phyloP scores from a whole-genome alignment of 1,284 basidiomycete genomes.

The Tilletia indica region DNA sequence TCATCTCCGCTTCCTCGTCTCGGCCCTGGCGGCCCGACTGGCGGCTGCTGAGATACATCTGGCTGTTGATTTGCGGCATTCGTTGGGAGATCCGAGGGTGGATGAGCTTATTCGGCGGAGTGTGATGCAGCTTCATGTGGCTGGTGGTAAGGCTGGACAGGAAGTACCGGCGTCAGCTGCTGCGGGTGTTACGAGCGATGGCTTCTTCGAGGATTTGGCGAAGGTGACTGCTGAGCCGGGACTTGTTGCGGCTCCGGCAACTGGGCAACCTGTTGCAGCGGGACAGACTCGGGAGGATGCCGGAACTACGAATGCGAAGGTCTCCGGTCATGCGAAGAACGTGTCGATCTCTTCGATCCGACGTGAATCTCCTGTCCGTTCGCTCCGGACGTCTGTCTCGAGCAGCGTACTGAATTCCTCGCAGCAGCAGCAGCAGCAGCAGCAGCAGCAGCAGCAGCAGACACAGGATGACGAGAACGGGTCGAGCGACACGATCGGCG shows the following conservation, averaged over 20 bases:
- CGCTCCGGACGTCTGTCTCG: not conserved
- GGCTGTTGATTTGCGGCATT: not conserved
- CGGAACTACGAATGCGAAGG: too few relatives aligned
- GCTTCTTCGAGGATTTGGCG: not conserved
- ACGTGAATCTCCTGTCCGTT: not conserved
- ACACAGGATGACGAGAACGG: not conserved
- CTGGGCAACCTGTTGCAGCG: not conserved
- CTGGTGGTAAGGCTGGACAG: not conserved
- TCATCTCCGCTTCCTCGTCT: slow-evolving; percentile 7
- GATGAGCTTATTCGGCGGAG: not conserved
- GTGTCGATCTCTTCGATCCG: not conserved
- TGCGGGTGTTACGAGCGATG: not conserved
- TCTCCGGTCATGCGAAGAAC: not conserved
- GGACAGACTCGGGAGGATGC: not conserved
- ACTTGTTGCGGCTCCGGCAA: not conserved
- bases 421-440: too few relatives aligned
- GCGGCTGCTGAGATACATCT: not conserved
- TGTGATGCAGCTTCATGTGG: not conserved
- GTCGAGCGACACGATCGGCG: not conserved
- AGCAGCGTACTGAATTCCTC: not conserved
- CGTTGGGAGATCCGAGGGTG: not conserved
- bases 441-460: not conserved
- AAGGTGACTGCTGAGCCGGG: not conserved
- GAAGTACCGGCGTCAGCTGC: not conserved
- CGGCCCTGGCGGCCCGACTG: not conserved